Percentiles rank a stretch among this genome's conserved stretches.
phyloP scores from a whole-genome alignment of 2,329 filamentous ascomycete species.

The Fusarium sp. region DNA sequence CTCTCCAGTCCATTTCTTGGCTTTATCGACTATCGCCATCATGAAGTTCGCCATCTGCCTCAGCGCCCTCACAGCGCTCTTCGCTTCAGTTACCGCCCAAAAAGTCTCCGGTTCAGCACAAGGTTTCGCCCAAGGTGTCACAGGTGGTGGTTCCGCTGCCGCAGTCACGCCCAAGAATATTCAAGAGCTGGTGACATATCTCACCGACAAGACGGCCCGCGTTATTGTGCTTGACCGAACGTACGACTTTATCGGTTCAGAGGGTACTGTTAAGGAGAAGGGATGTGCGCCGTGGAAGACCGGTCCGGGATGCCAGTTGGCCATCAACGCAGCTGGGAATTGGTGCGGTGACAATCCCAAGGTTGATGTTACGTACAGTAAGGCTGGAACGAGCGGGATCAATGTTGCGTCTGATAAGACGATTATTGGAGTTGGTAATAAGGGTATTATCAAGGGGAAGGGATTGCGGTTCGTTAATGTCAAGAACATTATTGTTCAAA shows the following conservation, averaged over 20 bases:
- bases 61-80: neutral
- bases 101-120: conserved; percentile 13
- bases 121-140: conserved; percentile 26
- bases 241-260: conserved; percentile 41
- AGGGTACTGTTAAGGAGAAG: conserved; percentile 33
- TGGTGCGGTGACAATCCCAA: conserved; percentile 8
- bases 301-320: conserved; percentile 28
- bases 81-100: neutral
- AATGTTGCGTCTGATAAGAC: conserved; percentile 52
- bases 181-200: conserved; percentile 17
- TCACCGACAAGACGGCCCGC: conserved; percentile 40
- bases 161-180: conserved; percentile 26
- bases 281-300: conserved; percentile 36
- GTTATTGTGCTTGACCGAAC: conserved; percentile 50
- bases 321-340: conserved; percentile 38
- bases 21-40: neutral
- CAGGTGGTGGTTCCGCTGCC: conserved; percentile 18
- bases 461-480: conserved; percentile 47
- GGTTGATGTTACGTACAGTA: conserved; percentile 8
- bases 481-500: conserved; percentile 49
- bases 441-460: conserved; percentile 53
- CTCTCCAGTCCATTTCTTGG: neutral
- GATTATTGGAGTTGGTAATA: conserved; percentile 50
- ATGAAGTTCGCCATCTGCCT: neutral
- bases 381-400: conserved; percentile 11